These are phyloP conservation scores for Zygoascus flipseniorum DNA, from an alignment of 805 yeast genomes.

Conservation along the genomic window DNA sequence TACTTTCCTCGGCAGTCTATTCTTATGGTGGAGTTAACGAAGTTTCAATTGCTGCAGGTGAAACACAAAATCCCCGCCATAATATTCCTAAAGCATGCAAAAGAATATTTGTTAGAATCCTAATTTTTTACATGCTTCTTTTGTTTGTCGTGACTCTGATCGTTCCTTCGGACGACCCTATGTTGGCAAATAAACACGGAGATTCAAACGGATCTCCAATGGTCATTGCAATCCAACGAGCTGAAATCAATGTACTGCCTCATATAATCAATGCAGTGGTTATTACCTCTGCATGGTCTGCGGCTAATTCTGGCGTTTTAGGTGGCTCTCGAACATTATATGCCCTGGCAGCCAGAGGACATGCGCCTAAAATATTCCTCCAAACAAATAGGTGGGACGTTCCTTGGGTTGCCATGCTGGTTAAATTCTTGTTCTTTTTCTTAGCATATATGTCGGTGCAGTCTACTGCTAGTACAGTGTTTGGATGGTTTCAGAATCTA, in stretches of 20 bases:
- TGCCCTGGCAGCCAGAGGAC: slow-evolving; percentile 63
- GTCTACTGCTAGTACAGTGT: slow-evolving; percentile 46
- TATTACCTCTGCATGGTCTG: slow-evolving; percentile 68
- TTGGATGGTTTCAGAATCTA: slow-evolving; percentile 36
- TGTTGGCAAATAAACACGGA: slow-evolving; percentile 29
- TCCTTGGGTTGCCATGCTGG: slow-evolving; percentile 49
- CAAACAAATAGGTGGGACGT: slow-evolving; percentile 62
- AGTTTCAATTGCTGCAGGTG: slow-evolving; percentile 68
- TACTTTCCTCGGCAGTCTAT: slow-evolving; percentile 57
- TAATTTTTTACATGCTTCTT: slow-evolving; percentile 52
- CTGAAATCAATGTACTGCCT: slow-evolving; percentile 57
- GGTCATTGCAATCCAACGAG: slow-evolving; percentile 68
- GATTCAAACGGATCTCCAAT: slow-evolving; percentile 79
- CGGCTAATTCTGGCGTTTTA: slow-evolving; percentile 72
- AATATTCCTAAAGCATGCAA: slow-evolving; percentile 66
- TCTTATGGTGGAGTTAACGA: slow-evolving; percentile 65
- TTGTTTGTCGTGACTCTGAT: slow-evolving; percentile 59
- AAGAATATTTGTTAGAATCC: slow-evolving; percentile 60
- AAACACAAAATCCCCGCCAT: slow-evolving; percentile 58
- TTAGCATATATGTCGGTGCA: slow-evolving; percentile 67
- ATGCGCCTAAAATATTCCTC: slow-evolving; percentile 62
- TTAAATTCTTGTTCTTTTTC: slow-evolving; percentile 47
- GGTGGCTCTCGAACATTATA: slow-evolving; percentile 69
- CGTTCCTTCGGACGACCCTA: slow-evolving; percentile 51
- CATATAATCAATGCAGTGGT: slow-evolving; percentile 73